Evolutionary conservation across 805 yeast genomes (phyloP), one percentile per base, ranked within the genome.

Genomic region (Yarrowia sp.): DNA sequence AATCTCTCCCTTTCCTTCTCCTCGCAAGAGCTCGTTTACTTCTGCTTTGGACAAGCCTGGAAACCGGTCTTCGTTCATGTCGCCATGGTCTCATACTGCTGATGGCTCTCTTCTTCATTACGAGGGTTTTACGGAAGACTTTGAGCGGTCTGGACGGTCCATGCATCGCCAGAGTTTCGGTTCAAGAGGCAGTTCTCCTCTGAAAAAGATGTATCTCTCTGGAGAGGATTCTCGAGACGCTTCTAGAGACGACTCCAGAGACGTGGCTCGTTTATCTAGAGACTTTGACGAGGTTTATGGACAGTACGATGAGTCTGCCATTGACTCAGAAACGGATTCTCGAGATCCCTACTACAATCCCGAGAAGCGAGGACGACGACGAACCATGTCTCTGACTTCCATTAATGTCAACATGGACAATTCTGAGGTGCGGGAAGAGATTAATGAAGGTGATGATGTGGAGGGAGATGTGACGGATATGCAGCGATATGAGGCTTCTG

Each of bases 31-130:
- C 5, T 26, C 35, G 9, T 46, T 46, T n/a, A 78, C 66, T 72
- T 81, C 67, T 78, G 71, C 67, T 72, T 79, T 59, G 78, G 56
- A 49, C 16, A 35, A 22, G 17, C 61, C 61, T 8, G 61, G 61
- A 17, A 36, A 38, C 17, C 43, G 59, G n/a, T 16, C 43, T 11
- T 52, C 61, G 4, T 54, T 54, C 61, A 36, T 54, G 17, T 54
- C 61, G 5, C 61, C 61, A 6, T 54, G 61, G 61, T 36, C 46
- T 2, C 61, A 54, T 24, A 54, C 61, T 26, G 28, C 61, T 1
- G 61, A 54, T n/a, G 61, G 61, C 22, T 38, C 46, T 2, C 19
- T 54, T 3, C n/a, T 54, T 22, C 46, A 54, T 11, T 54, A 54
- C 12, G 61, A 54, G 10, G 61, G 61, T 3, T 54, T 26, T n/a